Base-by-base conservation (phyloP, 768 basidiomycete species). In the Leucogyrophana mollusca region DNA sequence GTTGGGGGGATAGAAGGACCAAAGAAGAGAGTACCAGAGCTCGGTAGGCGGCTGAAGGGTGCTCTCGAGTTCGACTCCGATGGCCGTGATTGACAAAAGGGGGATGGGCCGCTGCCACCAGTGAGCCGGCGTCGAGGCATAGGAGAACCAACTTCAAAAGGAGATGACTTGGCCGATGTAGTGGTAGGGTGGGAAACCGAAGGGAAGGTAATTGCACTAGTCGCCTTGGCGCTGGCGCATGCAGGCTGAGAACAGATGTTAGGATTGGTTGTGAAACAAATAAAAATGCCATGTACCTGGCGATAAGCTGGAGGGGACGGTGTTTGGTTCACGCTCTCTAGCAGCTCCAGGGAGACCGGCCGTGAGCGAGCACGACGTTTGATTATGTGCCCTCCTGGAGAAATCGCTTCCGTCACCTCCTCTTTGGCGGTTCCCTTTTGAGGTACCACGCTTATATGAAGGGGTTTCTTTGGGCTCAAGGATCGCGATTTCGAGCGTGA, bases 341-440 rank as follows among this genome's bases (percentile, higher is more conserved):
- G 70, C 37, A 87, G 66, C 58, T 87, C 85, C 21, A 76, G 64
- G 16, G 87, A 89, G 11, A 88, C 71, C 2, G 86, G 87, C 42
- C 87, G 73, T 21, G 85, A 80, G 9, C 85, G 80, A 1, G 87
- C 87, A 9, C 87, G 79, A 46, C 87, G 75, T 64, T 90, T 90
- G 32, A 73, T 77, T 46, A 90, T 70, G 62, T 88, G 87, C 0
- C 87, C 87, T 10, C 85, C 85, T 2, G 87, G 87, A 0, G 87
- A 90, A 47, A 89, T 73, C 1, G 80, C 81, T 51, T 83, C 85
- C 3, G 72, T 80, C 23, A 85, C 80, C 57, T 86, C 83, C 50
- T 79, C 77, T 40, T 69, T 67, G 18, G 65, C 57, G 42, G 69
- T 79, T 1, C 68, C 72, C 49, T 73, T 75, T 35, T 65, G 65